These are phyloP conservation scores for Leptographium radiaticola DNA, from an alignment of 2,329 filamentous ascomycete genomes.

Conservation along the genomic window DNA sequence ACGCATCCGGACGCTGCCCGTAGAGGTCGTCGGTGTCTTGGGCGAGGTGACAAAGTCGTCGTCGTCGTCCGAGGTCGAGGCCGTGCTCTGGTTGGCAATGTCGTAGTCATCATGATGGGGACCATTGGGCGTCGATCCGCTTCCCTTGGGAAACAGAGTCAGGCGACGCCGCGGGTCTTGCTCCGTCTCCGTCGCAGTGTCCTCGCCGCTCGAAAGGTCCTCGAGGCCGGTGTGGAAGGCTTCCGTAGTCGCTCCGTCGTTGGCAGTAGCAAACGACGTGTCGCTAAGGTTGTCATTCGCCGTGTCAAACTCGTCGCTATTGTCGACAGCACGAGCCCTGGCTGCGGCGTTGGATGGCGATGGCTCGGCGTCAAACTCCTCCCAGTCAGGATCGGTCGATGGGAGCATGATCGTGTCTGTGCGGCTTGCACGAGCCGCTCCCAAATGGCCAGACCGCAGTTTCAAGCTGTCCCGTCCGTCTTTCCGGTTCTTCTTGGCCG, in stretches of 20 bases:
- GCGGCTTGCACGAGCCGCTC: slow-evolving; percentile 56
- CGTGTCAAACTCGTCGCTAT: slow-evolving; percentile 63
- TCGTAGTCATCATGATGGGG: slow-evolving; percentile 2
- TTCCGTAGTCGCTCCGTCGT: slow-evolving; percentile 77
- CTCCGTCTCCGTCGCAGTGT: slow-evolving; percentile 74
- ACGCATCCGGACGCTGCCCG: slow-evolving; percentile 44
- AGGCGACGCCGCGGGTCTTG: slow-evolving; percentile 5
- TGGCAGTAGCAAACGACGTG: slow-evolving; percentile 52
- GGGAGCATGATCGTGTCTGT: slow-evolving; percentile 54
- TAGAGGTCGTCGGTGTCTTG: slow-evolving; percentile 49
- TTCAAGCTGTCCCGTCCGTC: slow-evolving; percentile 62
- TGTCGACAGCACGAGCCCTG: slow-evolving; percentile 25
- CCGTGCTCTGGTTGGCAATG: slow-evolving; percentile 57
- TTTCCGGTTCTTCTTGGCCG: slow-evolving; percentile 50
- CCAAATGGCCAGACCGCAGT: slow-evolving; percentile 51
- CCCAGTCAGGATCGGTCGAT: slow-evolving; percentile 75
- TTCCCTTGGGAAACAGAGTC: not conserved
- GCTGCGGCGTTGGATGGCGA: slow-evolving; percentile 26
- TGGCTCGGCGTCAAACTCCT: slow-evolving; percentile 55
- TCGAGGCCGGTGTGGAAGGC: slow-evolving; percentile 92
- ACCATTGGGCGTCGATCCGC: not conserved
- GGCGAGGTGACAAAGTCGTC: slow-evolving; percentile 50
- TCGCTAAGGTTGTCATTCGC: slow-evolving; percentile 59
- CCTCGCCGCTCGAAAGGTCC: slow-evolving; percentile 59
- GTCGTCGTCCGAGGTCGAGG: slow-evolving; percentile 64